phyloP scores from a whole-genome alignment of 495 filamentous ascomycete genomes.

The Parmelia sp. region DNA sequence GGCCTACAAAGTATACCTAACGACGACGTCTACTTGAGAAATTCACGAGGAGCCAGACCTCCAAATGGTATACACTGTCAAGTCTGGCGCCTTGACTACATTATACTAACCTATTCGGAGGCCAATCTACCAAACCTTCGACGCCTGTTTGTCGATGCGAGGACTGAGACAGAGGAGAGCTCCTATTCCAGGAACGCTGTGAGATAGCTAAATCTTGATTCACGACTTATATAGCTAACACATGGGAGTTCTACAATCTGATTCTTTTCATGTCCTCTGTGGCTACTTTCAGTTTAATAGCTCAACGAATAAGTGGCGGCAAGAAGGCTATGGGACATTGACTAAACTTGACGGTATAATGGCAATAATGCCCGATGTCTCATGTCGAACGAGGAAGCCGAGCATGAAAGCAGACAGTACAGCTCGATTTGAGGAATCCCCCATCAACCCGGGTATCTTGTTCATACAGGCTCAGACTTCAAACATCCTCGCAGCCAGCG shows the following conservation, averaged over 20 bases:
- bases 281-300: conserved; percentile 83
- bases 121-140: conserved; percentile 90
- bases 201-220: conserved; percentile 29
- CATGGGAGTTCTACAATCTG: conserved; percentile 84
- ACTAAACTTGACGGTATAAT: not conserved
- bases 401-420: not conserved
- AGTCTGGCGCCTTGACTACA: not conserved
- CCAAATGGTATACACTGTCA: conserved; percentile 4
- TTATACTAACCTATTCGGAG: conserved; percentile 35
- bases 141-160: conserved; percentile 90
- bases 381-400: not conserved
- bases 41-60: not conserved
- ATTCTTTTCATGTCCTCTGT: conserved; percentile 94
- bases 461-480: not conserved
- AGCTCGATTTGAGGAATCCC: not conserved
- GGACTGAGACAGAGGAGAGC: conserved; percentile 89
- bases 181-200: conserved; percentile 91
- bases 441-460: not conserved
- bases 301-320: conserved; percentile 60
- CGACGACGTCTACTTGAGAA: not conserved
- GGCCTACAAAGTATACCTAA: not conserved
- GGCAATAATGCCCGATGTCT: not conserved
- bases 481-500: not conserved
- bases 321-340: conserved; percentile 30
- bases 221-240: conserved; percentile 14